Conservation (phyloP, 148 eudicot species). For the Hydrangea macrophylla region DNA sequence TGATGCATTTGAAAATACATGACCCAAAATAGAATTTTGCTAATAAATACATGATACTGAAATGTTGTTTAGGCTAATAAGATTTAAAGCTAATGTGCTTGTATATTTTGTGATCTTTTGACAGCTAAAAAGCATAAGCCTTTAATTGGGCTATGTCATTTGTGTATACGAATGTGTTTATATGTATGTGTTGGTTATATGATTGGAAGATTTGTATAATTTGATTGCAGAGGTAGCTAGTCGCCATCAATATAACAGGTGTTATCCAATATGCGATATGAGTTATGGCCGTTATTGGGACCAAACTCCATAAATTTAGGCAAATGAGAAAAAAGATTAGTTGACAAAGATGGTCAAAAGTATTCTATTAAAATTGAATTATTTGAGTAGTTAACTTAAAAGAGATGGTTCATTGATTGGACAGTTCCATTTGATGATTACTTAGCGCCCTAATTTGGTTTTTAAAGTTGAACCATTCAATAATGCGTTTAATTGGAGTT, state of each 20-base stretch:
- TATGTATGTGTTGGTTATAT: no score
- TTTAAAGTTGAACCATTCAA: constrained; percentile 12
- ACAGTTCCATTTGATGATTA: constrained; percentile 18
- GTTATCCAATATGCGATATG: constrained; percentile 5
- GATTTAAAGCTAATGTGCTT: no score
- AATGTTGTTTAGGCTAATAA: no score
- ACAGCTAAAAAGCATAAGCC: no score
- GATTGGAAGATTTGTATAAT: no score
- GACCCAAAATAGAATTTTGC: no score
- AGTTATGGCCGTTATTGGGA: not conserved
- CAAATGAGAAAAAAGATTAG: constrained; percentile 9
- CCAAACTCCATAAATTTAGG: constrained; percentile 8
- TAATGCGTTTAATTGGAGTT: no score
- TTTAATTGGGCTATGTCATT: no score
- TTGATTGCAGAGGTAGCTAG: not conserved
- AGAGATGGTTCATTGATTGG: constrained; percentile 13
- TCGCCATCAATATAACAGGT: constrained; percentile 17
- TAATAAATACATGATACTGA: no score
- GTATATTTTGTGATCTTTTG: no score
- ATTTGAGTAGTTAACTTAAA: not conserved
- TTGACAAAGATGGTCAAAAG: constrained; percentile 23
- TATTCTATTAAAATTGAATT: constrained; percentile 2
- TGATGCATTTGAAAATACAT: no score
- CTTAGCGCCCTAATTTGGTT: not conserved
- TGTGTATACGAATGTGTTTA: no score